These are phyloP conservation scores for Ceratocystis variospora DNA, from an alignment of 2,329 filamentous ascomycete species.

Conservation along the genomic window DNA sequence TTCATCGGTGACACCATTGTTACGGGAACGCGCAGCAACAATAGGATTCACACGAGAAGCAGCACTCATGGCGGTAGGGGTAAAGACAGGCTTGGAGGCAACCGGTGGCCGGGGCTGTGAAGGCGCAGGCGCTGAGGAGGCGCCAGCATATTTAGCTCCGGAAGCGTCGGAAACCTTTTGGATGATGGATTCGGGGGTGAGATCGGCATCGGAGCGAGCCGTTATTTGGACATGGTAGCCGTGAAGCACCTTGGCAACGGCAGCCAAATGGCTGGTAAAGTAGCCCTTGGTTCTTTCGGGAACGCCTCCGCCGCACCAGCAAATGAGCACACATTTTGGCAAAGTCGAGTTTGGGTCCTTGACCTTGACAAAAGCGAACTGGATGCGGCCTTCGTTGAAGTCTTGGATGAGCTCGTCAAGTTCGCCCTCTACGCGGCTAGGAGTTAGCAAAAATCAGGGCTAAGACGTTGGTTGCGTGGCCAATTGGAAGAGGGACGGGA, in stretches of 20 bases:
- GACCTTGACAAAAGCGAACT: constrained; percentile 94
- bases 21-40: constrained; percentile 49
- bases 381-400: constrained; percentile 89
- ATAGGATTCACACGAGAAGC: constrained; percentile 52
- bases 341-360: constrained; percentile 84
- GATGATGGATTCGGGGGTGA: constrained; percentile 75
- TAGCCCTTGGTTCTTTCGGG: constrained; percentile 98
- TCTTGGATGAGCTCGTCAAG: constrained; percentile 82
- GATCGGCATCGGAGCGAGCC: constrained; percentile 76
- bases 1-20: constrained; percentile 45
- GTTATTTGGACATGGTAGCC: constrained; percentile 97
- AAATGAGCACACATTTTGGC: constrained; percentile 85
- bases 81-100: constrained; percentile 83
- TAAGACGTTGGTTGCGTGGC: background rate
- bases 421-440: constrained; percentile 59
- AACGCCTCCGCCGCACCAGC: constrained; percentile 94
- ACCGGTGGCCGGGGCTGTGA: constrained; percentile 41
- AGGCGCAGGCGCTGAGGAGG: constrained; percentile 39
- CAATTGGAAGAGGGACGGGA: background rate
- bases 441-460: constrained; percentile 4
- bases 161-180: constrained; percentile 92
- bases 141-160: constrained; percentile 79
- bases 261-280: constrained; percentile 85
- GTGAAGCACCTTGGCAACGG: constrained; percentile 83
- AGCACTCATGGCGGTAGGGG: constrained; percentile 47